A percentile compares a stretch with the other conserved stretches of the same genome.
Evolutionary conservation across 2,329 filamentous ascomycete species (phyloP).

Genomic region (Apiospora rasikravindrae): DNA sequence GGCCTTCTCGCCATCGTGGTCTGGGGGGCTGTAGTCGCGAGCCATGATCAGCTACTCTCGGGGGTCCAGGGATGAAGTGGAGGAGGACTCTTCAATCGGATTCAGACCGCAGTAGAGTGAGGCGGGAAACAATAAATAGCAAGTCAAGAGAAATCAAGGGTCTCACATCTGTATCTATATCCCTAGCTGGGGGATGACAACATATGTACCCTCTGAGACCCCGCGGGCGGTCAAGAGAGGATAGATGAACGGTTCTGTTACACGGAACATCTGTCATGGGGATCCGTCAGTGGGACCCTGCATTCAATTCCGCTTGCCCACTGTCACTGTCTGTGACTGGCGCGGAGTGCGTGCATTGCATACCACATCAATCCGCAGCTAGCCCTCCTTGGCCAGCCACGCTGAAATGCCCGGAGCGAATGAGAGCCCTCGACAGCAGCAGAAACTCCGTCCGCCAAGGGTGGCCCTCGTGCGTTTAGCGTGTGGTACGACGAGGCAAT

Average conservation of each 20-base stretch:
- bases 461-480: background rate
- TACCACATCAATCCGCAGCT: slow-evolving; percentile 3
- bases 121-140: background rate
- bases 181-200: background rate
- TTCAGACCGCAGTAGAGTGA: background rate
- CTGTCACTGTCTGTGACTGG: background rate
- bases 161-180: background rate
- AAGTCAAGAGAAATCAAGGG: background rate
- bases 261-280: background rate
- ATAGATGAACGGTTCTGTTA: background rate
- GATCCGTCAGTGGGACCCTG: background rate
- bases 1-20: slow-evolving; percentile 21
- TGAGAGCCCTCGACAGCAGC: background rate
- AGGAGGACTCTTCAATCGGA: background rate
- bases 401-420: background rate
- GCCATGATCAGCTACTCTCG: background rate
- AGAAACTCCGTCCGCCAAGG: slow-evolving; percentile 2
- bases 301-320: background rate
- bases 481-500: background rate
- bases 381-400: slow-evolving; percentile 6
- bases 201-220: background rate
- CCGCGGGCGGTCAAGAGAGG: background rate
- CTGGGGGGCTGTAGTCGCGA: background rate
- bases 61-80: background rate
- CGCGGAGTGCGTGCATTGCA: slow-evolving; percentile 4